Conservation (phyloP, 805 yeast genomes). For the Yamadazyma nakazawae region DNA sequence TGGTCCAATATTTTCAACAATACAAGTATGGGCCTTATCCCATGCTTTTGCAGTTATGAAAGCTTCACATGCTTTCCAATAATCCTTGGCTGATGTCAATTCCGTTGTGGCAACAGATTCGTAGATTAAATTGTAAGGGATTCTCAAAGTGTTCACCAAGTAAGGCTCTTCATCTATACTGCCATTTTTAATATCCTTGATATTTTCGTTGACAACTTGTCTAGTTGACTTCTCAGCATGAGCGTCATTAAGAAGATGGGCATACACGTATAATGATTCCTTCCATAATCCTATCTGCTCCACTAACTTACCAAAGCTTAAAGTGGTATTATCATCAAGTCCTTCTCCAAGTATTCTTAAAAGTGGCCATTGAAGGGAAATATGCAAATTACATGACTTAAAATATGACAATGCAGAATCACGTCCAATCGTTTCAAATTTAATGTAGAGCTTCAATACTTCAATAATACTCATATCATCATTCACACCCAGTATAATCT, state of each 20-base stretch:
- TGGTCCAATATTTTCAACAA: constrained; percentile 69
- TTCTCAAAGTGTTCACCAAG: constrained; percentile 36
- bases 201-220: constrained; percentile 30
- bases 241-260: constrained; percentile 52
- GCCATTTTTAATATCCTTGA: constrained; percentile 26
- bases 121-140: constrained; percentile 49
- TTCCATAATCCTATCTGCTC: constrained; percentile 45
- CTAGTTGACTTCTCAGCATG: constrained; percentile 42
- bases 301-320: constrained; percentile 48
- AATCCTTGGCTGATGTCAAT: constrained; percentile 48
- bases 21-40: constrained; percentile 59
- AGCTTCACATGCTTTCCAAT: constrained; percentile 57
- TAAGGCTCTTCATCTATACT: constrained; percentile 28
- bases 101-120: constrained; percentile 60
- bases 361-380: constrained; percentile 51
- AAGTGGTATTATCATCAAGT: constrained; percentile 10
- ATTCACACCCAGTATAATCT: constrained; percentile 10
- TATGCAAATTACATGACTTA: constrained; percentile 22
- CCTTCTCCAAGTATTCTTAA: constrained; percentile 3
- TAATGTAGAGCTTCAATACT: constrained; percentile 19
- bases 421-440: background rate
- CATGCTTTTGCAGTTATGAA: constrained; percentile 58
- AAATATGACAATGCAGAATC: constrained; percentile 10
- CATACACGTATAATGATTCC: constrained; percentile 61
- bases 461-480: constrained; percentile 13